Evolutionary conservation across 768 basidiomycete genomes (phyloP).

Genomic region (Suillus luteus): DNA sequence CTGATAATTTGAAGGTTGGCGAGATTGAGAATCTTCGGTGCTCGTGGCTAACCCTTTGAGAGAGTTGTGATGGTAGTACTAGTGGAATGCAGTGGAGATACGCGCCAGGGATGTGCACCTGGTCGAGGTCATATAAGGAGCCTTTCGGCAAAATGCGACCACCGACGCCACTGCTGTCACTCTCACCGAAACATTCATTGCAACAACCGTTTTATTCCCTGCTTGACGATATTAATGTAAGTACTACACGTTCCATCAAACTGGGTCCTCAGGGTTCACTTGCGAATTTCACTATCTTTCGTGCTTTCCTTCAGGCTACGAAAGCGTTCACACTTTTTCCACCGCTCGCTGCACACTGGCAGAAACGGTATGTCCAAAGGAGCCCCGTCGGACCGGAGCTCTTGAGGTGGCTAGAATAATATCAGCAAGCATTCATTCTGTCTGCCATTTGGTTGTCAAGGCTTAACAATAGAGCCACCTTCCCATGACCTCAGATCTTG

Average conservation of each 20-base stretch:
- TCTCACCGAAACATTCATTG: neutral
- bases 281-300: neutral
- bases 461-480: constrained; percentile 17
- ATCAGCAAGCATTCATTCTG: constrained; percentile 14
- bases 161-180: constrained; percentile 16
- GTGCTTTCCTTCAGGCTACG: neutral
- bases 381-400: constrained; percentile 17
- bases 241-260: no score
- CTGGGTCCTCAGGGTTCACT: neutral
- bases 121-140: constrained; percentile 10
- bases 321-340: neutral
- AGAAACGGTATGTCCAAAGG: constrained; percentile 20
- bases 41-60: constrained; percentile 22
- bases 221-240: neutral
- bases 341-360: neutral
- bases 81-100: constrained; percentile 11
- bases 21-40: constrained; percentile 16
- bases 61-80: neutral
- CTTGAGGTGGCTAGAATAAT: constrained; percentile 10
- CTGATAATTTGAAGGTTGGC: constrained; percentile 14
- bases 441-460: constrained; percentile 23
- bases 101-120: constrained; percentile 7
- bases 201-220: constrained; percentile 7
- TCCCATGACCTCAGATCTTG: constrained; percentile 14
- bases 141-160: constrained; percentile 18